Base-by-base conservation (phyloP, 2,329 filamentous ascomycete genomes). In the Rutstroemia sp. region DNA sequence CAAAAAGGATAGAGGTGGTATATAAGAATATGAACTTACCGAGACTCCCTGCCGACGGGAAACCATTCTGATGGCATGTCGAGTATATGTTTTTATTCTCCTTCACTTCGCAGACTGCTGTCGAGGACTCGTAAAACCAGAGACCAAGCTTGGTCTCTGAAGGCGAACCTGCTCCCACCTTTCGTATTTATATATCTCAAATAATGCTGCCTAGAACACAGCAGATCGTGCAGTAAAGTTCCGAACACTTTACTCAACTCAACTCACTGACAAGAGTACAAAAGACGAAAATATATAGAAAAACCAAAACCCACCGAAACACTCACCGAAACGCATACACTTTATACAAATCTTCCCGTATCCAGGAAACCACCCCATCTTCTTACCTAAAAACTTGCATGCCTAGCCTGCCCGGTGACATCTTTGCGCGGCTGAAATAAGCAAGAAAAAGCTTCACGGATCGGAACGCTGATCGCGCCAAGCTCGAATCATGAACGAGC, bases 31-130 rank as follows among this genome's bases (percentile, higher is more conserved):
- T 46, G 9, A 52, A 53, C 48, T n/a, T 42, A 56, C 54, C 48
- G 49, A 53, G 14, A 25, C 42, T 47, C 48, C 19, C 48, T 57
- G n/a, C 48, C 30, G 1, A 17, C 23, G 7, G 54, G 44, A 47
- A 53, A 57, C 21, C 65, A 56, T 47, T 71, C 72, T 19, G 30
- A n/a, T 21, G 19, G 1, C 53, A 56, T 56, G 6, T 40, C 23
- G n/a, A 34, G 5, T 57, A 36, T 51, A 19, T 34, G 30, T 42
- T 14, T 12, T 16, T 50, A n/a, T 14, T 38, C 16, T 6, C n/a
- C 27, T 7, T 38, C 27, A 23, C 30, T 23, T 27, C 19, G 48
- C 30, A 34, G 30, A 14, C 30, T 34, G 4, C 12, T 34, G 30
- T 34, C 30, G 30, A 34, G 30, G 12, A 12, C 3, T 12, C 4